Evolutionary conservation across 768 basidiomycete genomes (phyloP).

Genomic region (Amanita molliuscula): DNA sequence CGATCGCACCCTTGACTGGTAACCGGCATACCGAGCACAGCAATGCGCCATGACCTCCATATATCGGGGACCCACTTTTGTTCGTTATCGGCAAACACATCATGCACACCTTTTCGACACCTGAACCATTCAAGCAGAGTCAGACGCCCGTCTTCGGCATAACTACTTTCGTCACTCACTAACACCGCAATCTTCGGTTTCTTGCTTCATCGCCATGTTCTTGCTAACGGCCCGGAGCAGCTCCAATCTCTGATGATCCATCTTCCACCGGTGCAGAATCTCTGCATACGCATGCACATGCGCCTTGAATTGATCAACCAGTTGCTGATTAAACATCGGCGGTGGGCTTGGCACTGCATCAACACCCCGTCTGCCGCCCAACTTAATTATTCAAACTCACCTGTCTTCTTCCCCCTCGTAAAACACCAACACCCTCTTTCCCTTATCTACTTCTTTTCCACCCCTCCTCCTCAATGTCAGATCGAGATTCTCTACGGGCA

Average conservation of each 20-base stretch:
- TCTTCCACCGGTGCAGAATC: conserved; percentile 61
- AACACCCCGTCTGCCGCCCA: conserved; percentile 8
- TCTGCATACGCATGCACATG: conserved; percentile 72
- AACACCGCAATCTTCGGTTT: background rate
- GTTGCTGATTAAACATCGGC: conserved; percentile 22
- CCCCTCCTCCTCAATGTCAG: background rate
- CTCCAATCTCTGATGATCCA: conserved; percentile 62
- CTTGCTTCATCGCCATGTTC: conserved; percentile 6
- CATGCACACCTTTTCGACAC: conserved; percentile 37
- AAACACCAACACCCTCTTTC: conserved; percentile 1
- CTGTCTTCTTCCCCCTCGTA: conserved; percentile 1
- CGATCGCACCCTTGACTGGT: conserved; percentile 51
- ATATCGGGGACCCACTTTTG: conserved; percentile 29
- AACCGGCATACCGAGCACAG: conserved; percentile 68
- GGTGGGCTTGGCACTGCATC: conserved; percentile 10
- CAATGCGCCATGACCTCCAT: conserved; percentile 31
- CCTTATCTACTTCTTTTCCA: background rate
- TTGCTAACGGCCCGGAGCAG: conserved; percentile 54
- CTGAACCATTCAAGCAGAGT: conserved; percentile 14
- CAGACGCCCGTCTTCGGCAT: background rate
- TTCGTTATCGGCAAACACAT: conserved; percentile 29
- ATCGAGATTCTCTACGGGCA: background rate
- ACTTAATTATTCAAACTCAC: background rate
- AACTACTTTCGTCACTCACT: background rate
- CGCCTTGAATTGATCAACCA: conserved; percentile 31